Evolutionary conservation across 768 basidiomycete species (phyloP), one percentile per base, ranked within the genome.

Genomic region (Holtermannia corniformis): DNA sequence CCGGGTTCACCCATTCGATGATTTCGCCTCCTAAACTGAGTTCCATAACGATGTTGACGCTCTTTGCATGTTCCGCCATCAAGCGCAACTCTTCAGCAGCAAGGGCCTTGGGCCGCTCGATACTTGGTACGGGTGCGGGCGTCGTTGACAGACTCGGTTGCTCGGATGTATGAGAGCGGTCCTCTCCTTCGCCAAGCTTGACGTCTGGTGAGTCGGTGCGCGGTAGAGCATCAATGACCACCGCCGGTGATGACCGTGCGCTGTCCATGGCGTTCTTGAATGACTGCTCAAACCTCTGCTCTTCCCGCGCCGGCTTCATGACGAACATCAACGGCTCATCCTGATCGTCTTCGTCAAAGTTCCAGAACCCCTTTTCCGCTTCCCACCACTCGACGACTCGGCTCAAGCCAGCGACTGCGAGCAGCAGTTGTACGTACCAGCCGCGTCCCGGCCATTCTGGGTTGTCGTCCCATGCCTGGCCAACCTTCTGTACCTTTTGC

Each of bases 321-420:
- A 97, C 89, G 65, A 97, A 97, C 60, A 84, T 81, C 47, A 97
- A 75, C 1, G 89, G 88, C 60, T 96, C 93, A 51, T 88, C 85
- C 67, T 86, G 82, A 62, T 90, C 89, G 44, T 72, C 71, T 3
- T 76, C 72, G 66, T 92, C 87, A 68, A 96, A 97, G 65, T 95
- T 95, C 95, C 95, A 99, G 73, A 99, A 99, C 61, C 92, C 89
- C 67, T 92, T 92, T 76, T 97, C 93, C 11, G 95, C 95, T 73
- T 95, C 92, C 90, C 91, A 96, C 93, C 95, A 99, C 67, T 96
- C 95, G 58, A 96, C 85, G 24, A 97, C 95, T 53, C 93, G 85
- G 72, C 85, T 87, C 58, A 99, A 82, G 64, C 88, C 90, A 26
- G 95, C 95, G 45, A 97, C 84, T 20, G 95, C 93, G 46, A 96